Base-by-base conservation (phyloP, 371 early-diverging fungal genomes). In the Mucor circinelloides region DNA sequence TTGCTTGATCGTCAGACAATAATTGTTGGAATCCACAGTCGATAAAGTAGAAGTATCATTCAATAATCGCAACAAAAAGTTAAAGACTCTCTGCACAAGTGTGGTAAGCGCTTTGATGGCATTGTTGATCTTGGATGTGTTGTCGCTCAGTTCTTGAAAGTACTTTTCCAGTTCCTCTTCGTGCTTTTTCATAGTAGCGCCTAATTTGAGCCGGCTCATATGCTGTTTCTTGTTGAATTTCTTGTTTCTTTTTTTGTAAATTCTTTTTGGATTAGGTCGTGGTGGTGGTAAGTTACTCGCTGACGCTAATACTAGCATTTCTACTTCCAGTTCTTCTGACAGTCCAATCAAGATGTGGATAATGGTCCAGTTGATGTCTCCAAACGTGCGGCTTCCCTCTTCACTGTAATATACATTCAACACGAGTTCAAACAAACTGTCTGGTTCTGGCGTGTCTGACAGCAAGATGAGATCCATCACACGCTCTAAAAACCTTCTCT, bases 391-490 rank as follows among this genome's bases (percentile, higher is more conserved):
- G 12, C 10, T 13, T 19, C 38, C 38, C 15, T 58, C 40, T 54
- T 63, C 31, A n/a, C 60, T 54, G 10, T 36, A 50, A n/a, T 63
- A 40, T 0, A 67, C 32, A 12, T 40, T 64, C 25, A 75, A 58
- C 9, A 73, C 68, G 6, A 80, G 32, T 7, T 76, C 80, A 65
- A 77, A 75, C 12, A 80, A 8, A 2, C 66, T 66, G 25, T 80
- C 76, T 13, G 74, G 64, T 32, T 77, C 78, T 6, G 80, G 78
- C 10, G 70, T 60, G 44, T 80, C 80, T 0, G 77, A 75, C 9
- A 80, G 32, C 42, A 80, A 36, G 5, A 80, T 62, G n/a, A 80
- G 56, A 23, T 80, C 78, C 70, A 80, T 73, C 55, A 80, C 69
- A 6, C 68, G 63, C 27, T 60, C 27, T 6, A 40, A 32, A 62